phyloP scores from a whole-genome alignment of 2,329 filamentous ascomycete genomes.

The Botryotinia globosa region DNA sequence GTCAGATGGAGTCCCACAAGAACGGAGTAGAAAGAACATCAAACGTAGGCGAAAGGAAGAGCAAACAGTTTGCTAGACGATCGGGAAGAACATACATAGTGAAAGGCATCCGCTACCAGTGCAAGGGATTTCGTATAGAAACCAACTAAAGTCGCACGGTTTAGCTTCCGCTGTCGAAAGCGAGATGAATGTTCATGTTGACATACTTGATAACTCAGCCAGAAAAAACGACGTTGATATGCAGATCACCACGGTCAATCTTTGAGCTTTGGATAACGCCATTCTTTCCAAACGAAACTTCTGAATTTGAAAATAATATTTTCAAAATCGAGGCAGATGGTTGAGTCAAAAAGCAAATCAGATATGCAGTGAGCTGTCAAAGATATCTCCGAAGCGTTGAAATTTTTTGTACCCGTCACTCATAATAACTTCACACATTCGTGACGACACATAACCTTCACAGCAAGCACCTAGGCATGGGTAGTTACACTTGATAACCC shows the following conservation, averaged over 20 bases:
- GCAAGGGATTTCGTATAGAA: constrained; percentile 70
- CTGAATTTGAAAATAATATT: not conserved
- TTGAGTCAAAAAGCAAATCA: constrained; percentile 18
- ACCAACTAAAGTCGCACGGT: constrained; percentile 47
- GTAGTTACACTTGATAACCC: constrained; percentile 16
- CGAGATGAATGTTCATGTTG: not conserved
- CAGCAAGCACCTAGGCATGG: constrained; percentile 8
- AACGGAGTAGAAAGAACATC: not conserved
- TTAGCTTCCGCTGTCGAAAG: constrained; percentile 5
- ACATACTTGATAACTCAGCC: constrained; percentile 45
- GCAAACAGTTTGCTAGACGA: constrained; percentile 6
- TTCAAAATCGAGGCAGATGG: constrained; percentile 16
- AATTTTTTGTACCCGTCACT: not conserved
- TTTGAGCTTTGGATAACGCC: constrained; percentile 20
- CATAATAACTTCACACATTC: not conserved
- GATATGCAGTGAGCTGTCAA: constrained; percentile 19
- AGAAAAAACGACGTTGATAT: constrained; percentile 48
- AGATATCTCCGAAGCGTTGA: constrained; percentile 17
- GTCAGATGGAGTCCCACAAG: constrained; percentile 14
- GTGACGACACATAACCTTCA: constrained; percentile 5
- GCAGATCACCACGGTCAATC: constrained; percentile 42
- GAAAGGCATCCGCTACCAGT: constrained; percentile 74
- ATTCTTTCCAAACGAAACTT: constrained; percentile 2
- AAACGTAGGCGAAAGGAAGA: not conserved
- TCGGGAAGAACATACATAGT: constrained; percentile 55